Conservation (phyloP, 345 rosid genomes). For the Zanthoxylum bungeanum region DNA sequence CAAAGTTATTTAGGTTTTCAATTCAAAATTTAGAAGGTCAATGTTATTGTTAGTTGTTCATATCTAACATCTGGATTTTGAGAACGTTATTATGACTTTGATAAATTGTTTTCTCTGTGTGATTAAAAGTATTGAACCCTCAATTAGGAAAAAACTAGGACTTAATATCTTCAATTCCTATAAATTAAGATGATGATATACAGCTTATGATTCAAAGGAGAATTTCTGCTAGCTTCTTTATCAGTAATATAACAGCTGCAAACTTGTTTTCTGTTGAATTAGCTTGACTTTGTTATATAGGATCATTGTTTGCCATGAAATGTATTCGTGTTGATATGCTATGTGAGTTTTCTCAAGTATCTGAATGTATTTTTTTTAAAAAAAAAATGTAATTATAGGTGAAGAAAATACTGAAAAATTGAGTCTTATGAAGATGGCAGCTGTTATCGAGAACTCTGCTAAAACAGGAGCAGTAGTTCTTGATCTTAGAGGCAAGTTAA, state of each 20-base stretch:
- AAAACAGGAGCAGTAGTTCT: slow-evolving; percentile 37
- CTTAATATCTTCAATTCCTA: too few species aligned
- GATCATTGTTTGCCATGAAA: neutral
- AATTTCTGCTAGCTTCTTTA: too few species aligned
- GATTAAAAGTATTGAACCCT: slow-evolving; percentile 4
- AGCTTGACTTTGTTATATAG: neutral
- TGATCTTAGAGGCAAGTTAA: slow-evolving; percentile 57
- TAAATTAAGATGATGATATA: too few species aligned
- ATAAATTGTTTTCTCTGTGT: neutral
- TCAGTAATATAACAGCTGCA: too few species aligned
- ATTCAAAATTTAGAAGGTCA: slow-evolving; percentile 6
- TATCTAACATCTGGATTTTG: neutral
- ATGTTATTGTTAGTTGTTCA: slow-evolving; percentile 10
- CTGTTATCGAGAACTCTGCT: slow-evolving; percentile 53
- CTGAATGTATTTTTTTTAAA: slow-evolving; percentile 15
- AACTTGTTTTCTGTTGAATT: too few species aligned
- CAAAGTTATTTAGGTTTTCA: neutral
- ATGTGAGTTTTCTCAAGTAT: neutral
- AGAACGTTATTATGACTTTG: neutral
- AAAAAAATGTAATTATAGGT: slow-evolving; percentile 31
- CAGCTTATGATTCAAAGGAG: too few species aligned
- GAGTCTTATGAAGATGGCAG: slow-evolving; percentile 57
- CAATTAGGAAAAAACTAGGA: too few species aligned
- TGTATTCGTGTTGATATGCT: neutral
- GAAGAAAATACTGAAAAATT: slow-evolving; percentile 37